These are phyloP conservation scores for Dactylellina cionopaga DNA, from an alignment of 2,329 filamentous ascomycete species.

Conservation along the genomic window DNA sequence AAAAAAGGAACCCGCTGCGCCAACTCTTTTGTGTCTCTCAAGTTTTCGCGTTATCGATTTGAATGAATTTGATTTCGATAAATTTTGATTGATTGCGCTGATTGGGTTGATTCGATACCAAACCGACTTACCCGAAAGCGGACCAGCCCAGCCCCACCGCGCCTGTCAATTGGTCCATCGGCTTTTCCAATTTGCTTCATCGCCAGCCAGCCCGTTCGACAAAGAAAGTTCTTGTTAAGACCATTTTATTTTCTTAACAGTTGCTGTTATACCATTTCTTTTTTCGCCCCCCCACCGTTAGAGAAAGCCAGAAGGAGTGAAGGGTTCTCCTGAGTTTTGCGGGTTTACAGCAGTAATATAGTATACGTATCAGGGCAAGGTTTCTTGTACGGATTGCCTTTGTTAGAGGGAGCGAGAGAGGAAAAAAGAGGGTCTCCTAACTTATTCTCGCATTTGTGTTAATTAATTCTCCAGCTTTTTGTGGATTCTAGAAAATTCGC, in stretches of 20 bases:
- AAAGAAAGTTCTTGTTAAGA: too few species aligned
- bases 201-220: too few species aligned
- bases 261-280: constrained; percentile 14
- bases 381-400: not conserved
- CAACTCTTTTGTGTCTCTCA: too few species aligned
- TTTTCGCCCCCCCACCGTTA: constrained; percentile 9
- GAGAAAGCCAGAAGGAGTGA: constrained; percentile 8
- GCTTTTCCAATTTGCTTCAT: too few species aligned
- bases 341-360: too few species aligned
- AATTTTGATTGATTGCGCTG: constrained; percentile 35
- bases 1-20: too few species aligned
- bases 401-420: not conserved
- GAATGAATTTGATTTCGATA: constrained; percentile 10
- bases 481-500: constrained; percentile 2
- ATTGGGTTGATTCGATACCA: constrained; percentile 12
- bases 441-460: not conserved
- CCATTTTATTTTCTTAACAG: constrained; percentile 10
- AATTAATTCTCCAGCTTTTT: not conserved
- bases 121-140: constrained; percentile 25
- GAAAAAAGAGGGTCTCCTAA: not conserved
- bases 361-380: not conserved
- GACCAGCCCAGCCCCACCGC: constrained; percentile 20
- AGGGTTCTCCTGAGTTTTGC: constrained; percentile 36
- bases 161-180: constrained; percentile 25
- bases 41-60: constrained; percentile 28